A percentile compares a stretch with the other conserved stretches of the same genome.
These are phyloP conservation scores for Turnera subulata DNA, from an alignment of 345 rosid species.

Conservation along the genomic window DNA sequence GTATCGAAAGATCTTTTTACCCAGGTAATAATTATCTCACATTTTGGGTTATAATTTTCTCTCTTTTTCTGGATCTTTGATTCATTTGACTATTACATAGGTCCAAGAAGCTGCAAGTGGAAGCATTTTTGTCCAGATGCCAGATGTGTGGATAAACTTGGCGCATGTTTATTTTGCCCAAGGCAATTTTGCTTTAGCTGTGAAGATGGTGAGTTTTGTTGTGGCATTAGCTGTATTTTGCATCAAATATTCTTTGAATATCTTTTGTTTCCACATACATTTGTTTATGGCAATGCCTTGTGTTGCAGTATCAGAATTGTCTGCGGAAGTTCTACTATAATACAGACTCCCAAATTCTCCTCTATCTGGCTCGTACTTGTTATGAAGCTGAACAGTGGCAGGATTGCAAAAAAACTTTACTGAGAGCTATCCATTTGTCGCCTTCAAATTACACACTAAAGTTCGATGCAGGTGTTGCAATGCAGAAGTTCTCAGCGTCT, in stretches of 20 bases:
- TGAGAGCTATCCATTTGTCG: conserved; percentile 89
- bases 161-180: conserved; percentile 97
- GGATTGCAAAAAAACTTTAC: conserved; percentile 92
- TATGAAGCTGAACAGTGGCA: conserved; percentile 99
- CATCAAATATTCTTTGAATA: not conserved
- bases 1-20: conserved; percentile 94
- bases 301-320: conserved; percentile 93
- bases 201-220: conserved; percentile 77
- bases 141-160: conserved; percentile 97
- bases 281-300: conserved; percentile 10
- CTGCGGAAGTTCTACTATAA: conserved; percentile 82
- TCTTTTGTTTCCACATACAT: conserved; percentile 6
- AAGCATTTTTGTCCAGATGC: conserved; percentile 91
- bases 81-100: conserved; percentile 33
- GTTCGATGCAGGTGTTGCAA: conserved; percentile 96
- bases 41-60: not conserved
- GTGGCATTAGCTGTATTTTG: not conserved
- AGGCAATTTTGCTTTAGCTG: conserved; percentile 90
- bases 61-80: not conserved
- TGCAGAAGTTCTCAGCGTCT: conserved; percentile 97
- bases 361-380: conserved; percentile 90
- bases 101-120: conserved; percentile 99
- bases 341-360: conserved; percentile 90
- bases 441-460: conserved; percentile 91
- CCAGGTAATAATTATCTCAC: conserved; percentile 43